Base-by-base conservation (phyloP, 441 rosid species). In the Geranium incanum region DNA sequence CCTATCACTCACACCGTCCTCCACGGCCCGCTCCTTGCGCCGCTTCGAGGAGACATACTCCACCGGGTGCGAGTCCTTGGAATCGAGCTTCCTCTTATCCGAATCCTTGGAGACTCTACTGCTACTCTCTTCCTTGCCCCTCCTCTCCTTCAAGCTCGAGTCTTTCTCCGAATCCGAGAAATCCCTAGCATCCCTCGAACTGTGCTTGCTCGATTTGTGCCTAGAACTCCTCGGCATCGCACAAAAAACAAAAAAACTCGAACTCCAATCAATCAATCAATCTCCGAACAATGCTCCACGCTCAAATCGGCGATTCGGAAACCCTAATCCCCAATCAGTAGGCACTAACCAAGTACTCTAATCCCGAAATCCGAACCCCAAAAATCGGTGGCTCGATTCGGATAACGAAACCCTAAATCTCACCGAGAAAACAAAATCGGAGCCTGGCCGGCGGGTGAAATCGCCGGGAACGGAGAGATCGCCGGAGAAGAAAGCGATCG, bases 141-240 rank as follows among this genome's bases (percentile, higher is more conserved):
- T 89, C 63, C 86, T 77, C 69, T 89, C 96, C 79, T 87, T 95
- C 74, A 84, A 78, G 66, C 78, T 76, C 45, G 83, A 78, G 50
- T 95, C 97, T 71, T 82, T 89, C 81, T 92, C 98, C 68, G 98
- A 89, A 82, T 92, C 99, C 8, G 97, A 95, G 76, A 84, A 88
- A 11, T 93, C 98, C 76, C 88, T 82, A 8, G 84, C 84, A 72
- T 91, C 98, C 77, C 81, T 83, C 66, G 87, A 82, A 59, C 91
- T 84, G 76, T 88, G 93, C 84, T 89, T 95, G 82, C 97, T 89
- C 75, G 98, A 90, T 86, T 89, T 95, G 83, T 92, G 98, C 79
- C 98, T 85, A 38, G 98, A 87, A 81, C 96, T 87, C 78, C 89
- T 79, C 74, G 97, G 88, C 99, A 95, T 92, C 89, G 63, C 84